Percentiles rank a stretch among this genome's conserved stretches.
Conservation (phyloP, 495 filamentous ascomycete species). For the Penicillium psychrofluorescens region DNA sequence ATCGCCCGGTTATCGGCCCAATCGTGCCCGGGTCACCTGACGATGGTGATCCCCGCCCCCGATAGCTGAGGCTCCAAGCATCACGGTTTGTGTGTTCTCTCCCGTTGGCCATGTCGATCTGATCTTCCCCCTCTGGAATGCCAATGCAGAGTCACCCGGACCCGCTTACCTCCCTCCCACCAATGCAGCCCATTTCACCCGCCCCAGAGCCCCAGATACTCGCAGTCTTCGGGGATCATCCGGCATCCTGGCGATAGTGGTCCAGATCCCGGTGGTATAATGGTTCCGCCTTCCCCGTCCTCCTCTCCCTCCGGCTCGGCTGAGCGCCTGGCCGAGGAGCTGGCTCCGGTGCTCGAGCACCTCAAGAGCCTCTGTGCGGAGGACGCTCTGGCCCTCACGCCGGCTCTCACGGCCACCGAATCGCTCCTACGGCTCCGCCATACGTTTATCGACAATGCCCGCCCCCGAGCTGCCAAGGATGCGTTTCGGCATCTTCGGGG, state of each 20-base stretch:
- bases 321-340: slow-evolving; percentile 52
- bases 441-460: slow-evolving; percentile 45
- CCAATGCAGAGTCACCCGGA: slow-evolving; percentile 4
- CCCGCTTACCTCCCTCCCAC: slow-evolving; percentile 20
- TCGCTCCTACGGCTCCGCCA: slow-evolving; percentile 45
- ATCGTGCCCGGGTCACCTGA: slow-evolving; percentile 17
- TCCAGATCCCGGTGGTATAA: slow-evolving; percentile 16
- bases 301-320: slow-evolving; percentile 54
- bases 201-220: slow-evolving; percentile 20
- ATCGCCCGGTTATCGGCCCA: not conserved
- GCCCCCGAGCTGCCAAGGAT: slow-evolving; percentile 52
- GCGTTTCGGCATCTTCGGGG: slow-evolving; percentile 76
- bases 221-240: slow-evolving; percentile 36
- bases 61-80: not conserved
- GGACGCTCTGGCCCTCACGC: slow-evolving; percentile 15
- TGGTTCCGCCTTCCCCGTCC: slow-evolving; percentile 33
- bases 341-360: slow-evolving; percentile 51
- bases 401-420: slow-evolving; percentile 29
- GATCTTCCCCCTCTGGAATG: not conserved
- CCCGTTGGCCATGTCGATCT: not conserved
- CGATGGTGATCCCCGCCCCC: slow-evolving; percentile 8
- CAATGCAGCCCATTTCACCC: slow-evolving; percentile 37
- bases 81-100: too few relatives aligned
- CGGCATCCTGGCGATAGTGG: slow-evolving; percentile 31
- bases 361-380: slow-evolving; percentile 28